Evolutionary conservation across 148 eudicot genomes (phyloP).

Genomic region (Rhododendron henanense): DNA sequence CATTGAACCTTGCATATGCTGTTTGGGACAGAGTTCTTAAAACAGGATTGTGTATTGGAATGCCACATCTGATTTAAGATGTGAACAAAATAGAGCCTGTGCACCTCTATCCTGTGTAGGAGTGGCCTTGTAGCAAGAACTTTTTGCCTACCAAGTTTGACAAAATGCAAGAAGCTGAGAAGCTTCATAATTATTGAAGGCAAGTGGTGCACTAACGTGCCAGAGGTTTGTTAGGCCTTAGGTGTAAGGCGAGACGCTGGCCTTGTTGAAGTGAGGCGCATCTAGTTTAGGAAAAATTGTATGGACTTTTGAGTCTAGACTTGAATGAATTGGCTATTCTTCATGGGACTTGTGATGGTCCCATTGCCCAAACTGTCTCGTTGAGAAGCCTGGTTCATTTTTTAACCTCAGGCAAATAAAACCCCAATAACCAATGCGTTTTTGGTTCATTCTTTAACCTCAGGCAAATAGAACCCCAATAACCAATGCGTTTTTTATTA

Average conservation of each 20-base stretch:
- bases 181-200: neutral
- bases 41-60: neutral
- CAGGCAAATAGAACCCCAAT: neutral
- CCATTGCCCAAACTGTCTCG: neutral
- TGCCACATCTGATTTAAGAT: neutral
- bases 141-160: neutral
- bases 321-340: neutral
- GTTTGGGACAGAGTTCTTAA: neutral
- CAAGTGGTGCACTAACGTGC: neutral
- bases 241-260: neutral
- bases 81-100: neutral
- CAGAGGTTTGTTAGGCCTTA: neutral
- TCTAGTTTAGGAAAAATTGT: neutral
- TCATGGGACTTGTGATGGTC: neutral
- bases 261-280: neutral
- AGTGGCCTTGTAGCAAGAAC: neutral
- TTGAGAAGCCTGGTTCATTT: neutral
- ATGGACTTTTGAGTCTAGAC: neutral
- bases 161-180: neutral
- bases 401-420: neutral
- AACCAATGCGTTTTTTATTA: neutral
- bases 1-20: neutral
- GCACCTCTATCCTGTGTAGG: neutral
- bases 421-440: neutral
- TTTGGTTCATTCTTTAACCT: neutral